A percentile compares a stretch with the other conserved stretches of the same genome.
phyloP scores from a whole-genome alignment of 495 filamentous ascomycete species.

The Hyaloscypha finlandica region DNA sequence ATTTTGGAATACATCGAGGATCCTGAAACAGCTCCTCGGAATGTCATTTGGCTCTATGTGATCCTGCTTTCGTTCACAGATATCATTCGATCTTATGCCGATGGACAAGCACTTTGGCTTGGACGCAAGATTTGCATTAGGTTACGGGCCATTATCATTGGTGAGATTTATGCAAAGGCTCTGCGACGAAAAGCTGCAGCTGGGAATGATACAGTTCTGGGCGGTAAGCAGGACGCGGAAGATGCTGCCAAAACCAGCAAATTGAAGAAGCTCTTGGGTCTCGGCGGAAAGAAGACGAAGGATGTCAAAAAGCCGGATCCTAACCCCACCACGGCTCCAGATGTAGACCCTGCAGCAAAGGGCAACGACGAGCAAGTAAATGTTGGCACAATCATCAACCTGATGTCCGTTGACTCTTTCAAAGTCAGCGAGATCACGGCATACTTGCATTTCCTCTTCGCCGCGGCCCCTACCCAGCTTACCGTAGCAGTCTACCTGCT shows the following conservation, averaged over 20 bases:
- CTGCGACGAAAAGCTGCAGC: conserved; percentile 88
- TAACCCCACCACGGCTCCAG: conserved; percentile 31
- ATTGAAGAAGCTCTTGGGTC: conserved; percentile 55
- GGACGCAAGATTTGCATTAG: conserved; percentile 93
- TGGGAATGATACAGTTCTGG: conserved; percentile 67
- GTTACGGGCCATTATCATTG: conserved; percentile 91
- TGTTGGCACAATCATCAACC: conserved; percentile 93
- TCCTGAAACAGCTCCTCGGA: conserved; percentile 73
- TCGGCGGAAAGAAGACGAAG: conserved; percentile 60
- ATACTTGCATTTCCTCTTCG: conserved; percentile 56
- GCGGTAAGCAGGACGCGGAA: conserved; percentile 58
- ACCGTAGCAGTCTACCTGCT: conserved; percentile 57
- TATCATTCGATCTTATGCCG: conserved; percentile 72
- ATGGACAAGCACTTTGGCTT: conserved; percentile 88
- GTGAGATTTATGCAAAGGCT: conserved; percentile 97
- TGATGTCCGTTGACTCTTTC: conserved; percentile 99
- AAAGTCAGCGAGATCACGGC: conserved; percentile 81
- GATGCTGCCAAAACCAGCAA: conserved; percentile 57
- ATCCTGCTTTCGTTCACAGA: conserved; percentile 84
- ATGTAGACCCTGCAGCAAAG: conserved; percentile 34
- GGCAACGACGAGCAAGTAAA: conserved; percentile 76
- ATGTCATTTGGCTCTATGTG: conserved; percentile 96
- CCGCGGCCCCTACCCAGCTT: conserved; percentile 48
- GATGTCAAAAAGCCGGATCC: conserved; percentile 28
- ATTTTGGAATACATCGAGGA: conserved; percentile 93